Evolutionary conservation across 139 green algal genomes (phyloP).

Genomic region (Micractinium sp.): DNA sequence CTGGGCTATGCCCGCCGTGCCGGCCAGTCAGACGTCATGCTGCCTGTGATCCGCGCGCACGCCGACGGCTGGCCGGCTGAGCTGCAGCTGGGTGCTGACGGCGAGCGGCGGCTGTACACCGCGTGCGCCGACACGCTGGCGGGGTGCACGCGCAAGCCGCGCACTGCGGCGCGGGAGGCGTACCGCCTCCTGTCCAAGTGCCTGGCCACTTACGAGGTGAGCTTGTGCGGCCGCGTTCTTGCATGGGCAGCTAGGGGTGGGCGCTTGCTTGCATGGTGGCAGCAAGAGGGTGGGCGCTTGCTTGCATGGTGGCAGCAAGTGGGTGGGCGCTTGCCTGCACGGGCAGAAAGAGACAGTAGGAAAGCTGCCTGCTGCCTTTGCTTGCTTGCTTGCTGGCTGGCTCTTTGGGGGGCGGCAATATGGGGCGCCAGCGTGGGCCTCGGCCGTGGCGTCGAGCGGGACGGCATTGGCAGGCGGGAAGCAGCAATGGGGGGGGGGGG

Average conservation of each 20-base stretch:
- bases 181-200: constrained; percentile 44
- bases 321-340: no score
- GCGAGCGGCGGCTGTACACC: constrained; percentile 38
- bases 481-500: neutral
- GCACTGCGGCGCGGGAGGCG: constrained; percentile 47
- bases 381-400: no score
- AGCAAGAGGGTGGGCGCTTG: no score
- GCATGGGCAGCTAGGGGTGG: no score
- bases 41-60: constrained; percentile 34
- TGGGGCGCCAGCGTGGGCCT: no score
- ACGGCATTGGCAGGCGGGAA: neutral
- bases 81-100: constrained; percentile 21
- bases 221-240: neutral
- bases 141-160: constrained; percentile 44
- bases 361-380: no score
- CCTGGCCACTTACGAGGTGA: constrained; percentile 49
- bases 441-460: no score
- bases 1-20: constrained; percentile 32
- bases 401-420: neutral
- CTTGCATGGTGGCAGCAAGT: no score
- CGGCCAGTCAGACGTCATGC: constrained; percentile 43
- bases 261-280: no score
- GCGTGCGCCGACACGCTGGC: constrained; percentile 42
- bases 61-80: constrained; percentile 43
- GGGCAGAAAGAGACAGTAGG: no score